Conservation (phyloP, 495 filamentous ascomycete genomes). For the Xylaria acuta region DNA sequence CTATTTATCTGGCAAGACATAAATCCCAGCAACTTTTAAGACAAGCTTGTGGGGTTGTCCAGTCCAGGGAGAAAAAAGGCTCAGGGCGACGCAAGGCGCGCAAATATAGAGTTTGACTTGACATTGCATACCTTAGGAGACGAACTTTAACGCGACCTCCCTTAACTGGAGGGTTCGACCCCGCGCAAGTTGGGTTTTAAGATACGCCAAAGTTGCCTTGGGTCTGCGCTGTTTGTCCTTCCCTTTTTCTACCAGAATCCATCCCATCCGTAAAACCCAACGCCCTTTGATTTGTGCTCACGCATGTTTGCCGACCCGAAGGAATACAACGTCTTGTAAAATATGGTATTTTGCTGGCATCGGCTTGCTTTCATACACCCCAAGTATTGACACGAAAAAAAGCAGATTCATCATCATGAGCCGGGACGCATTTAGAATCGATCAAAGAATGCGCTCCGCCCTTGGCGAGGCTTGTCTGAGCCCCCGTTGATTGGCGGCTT, state of each 20-base stretch:
- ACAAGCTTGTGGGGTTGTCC: conserved; percentile 1
- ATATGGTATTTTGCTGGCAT: not conserved
- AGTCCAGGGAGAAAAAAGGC: not conserved
- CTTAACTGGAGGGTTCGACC: not conserved
- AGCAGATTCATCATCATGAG: conserved; percentile 26
- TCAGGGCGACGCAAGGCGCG: not conserved
- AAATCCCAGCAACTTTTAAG: not conserved
- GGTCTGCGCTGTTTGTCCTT: not conserved
- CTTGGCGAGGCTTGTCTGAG: not conserved
- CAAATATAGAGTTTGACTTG: not conserved
- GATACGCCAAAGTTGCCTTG: not conserved
- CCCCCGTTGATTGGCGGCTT: not conserved
- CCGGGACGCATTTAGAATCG: not conserved
- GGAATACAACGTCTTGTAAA: conserved; percentile 5
- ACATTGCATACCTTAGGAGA: not conserved
- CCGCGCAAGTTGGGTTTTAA: not conserved
- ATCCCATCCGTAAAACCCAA: conserved; percentile 8
- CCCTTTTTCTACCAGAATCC: not conserved
- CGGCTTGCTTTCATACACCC: not conserved
- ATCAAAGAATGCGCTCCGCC: not conserved
- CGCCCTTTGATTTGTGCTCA: conserved; percentile 9
- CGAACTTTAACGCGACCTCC: conserved; percentile 8
- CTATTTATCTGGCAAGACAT: conserved; percentile 30
- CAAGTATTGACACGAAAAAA: conserved; percentile 13
- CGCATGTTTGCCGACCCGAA: not conserved